Evolutionary conservation across 495 filamentous ascomycete species (phyloP).

Genomic region (Bacidia gigantensis): DNA sequence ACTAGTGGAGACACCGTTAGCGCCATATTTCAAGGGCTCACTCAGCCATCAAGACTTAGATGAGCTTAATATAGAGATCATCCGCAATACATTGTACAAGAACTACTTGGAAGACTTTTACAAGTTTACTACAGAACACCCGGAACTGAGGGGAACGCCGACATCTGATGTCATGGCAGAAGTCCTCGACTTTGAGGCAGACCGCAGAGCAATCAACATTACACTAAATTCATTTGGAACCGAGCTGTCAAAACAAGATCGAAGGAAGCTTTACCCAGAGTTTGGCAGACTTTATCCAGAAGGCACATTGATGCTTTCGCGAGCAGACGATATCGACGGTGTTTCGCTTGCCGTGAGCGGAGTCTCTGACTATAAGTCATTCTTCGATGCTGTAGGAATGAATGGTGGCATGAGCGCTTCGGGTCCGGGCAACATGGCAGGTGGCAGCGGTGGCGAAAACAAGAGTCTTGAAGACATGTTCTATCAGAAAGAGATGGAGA

Average conservation of each 20-base stretch:
- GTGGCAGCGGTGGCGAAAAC: conserved; percentile 59
- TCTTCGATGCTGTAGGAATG: conserved; percentile 86
- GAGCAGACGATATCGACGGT: conserved; percentile 87
- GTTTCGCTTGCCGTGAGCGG: conserved; percentile 87
- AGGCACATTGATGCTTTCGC: conserved; percentile 86
- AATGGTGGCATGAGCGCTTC: conserved; percentile 50
- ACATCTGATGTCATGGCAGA: conserved; percentile 90
- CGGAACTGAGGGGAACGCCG: conserved; percentile 74
- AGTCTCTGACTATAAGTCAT: conserved; percentile 77
- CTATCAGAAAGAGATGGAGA: conserved; percentile 99
- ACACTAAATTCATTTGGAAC: conserved; percentile 98
- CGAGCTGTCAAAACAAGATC: conserved; percentile 83
- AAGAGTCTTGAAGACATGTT: conserved; percentile 95
- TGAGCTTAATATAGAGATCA: conserved; percentile 98
- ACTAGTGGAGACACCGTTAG: conserved; percentile 88
- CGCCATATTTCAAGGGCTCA: conserved; percentile 91
- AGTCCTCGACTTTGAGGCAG: conserved; percentile 91
- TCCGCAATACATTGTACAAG: conserved; percentile 97
- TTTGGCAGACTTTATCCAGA: conserved; percentile 88
- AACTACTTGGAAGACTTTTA: conserved; percentile 98
- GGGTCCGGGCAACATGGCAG: conserved; percentile 70
- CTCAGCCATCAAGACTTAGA: conserved; percentile 92
- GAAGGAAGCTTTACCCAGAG: conserved; percentile 89
- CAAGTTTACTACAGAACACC: conserved; percentile 72
- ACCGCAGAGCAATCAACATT: conserved; percentile 95